Conservation (phyloP, 345 rosid genomes). For the Gossypium australe region DNA sequence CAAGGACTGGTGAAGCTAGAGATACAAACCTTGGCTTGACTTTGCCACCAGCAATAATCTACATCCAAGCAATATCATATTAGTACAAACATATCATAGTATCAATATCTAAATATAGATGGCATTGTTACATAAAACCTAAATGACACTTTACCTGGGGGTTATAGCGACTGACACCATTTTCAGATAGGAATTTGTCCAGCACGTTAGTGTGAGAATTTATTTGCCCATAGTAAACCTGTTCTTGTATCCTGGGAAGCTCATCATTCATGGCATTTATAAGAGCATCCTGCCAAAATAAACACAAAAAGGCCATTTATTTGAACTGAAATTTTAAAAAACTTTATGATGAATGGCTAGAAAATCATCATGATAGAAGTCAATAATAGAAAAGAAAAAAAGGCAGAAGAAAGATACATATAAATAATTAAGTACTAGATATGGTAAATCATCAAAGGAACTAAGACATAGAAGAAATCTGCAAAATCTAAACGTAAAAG, state of each 20-base stretch:
- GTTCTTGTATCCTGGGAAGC: conserved; percentile 90
- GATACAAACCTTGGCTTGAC: conserved; percentile 62
- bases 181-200: conserved; percentile 83
- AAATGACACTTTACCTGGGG: conserved; percentile 56
- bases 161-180: conserved; percentile 85
- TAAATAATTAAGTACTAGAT: neutral
- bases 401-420: neutral
- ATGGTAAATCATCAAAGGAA: neutral
- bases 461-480: neutral
- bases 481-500: neutral
- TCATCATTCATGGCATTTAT: conserved; percentile 92
- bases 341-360: neutral
- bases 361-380: neutral
- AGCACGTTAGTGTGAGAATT: conserved; percentile 75
- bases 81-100: neutral
- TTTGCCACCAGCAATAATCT: conserved; percentile 69
- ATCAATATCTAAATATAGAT: neutral
- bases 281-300: conserved; percentile 67
- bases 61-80: conserved; percentile 21
- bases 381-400: neutral
- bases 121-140: conserved; percentile 5
- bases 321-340: neutral
- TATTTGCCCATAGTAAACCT: conserved; percentile 90
- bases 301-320: conserved; percentile 10
- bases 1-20: conserved; percentile 54